Evolutionary conservation across 2,329 filamentous ascomycete genomes (phyloP).

Genomic region (Hypoxylon sp.): DNA sequence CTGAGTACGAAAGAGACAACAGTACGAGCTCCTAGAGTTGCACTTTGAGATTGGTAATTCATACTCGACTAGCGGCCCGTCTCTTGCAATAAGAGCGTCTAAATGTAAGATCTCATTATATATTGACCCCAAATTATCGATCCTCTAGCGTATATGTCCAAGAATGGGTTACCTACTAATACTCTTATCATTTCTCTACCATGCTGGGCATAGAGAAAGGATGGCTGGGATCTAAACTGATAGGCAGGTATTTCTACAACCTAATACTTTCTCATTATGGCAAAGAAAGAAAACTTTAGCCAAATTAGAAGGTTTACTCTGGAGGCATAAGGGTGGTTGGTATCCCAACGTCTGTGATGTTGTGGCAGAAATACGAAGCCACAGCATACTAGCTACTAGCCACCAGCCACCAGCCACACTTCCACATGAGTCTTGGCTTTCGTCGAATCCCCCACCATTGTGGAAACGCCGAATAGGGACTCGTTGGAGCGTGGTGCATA

Average conservation of each 20-base stretch:
- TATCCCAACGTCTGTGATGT: background rate
- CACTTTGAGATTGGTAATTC: background rate
- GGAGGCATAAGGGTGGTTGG: background rate
- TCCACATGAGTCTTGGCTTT: constrained; percentile 23
- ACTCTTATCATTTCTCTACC: background rate
- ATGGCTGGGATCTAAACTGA: background rate
- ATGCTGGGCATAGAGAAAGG: background rate
- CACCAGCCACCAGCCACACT: constrained; percentile 23
- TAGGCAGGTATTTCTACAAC: background rate
- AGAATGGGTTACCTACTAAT: background rate
- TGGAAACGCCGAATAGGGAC: constrained; percentile 9
- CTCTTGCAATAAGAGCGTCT: background rate
- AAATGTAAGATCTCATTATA: background rate
- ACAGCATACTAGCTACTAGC: constrained; percentile 11
- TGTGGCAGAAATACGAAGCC: constrained; percentile 1
- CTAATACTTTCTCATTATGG: background rate
- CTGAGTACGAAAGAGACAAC: background rate
- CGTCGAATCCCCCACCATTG: constrained; percentile 9
- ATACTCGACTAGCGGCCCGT: background rate
- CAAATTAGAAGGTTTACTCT: background rate
- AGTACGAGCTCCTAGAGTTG: background rate
- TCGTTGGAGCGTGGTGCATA: background rate
- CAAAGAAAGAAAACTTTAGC: background rate
- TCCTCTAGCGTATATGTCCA: no score
- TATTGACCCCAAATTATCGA: no score